Evolutionary conservation across 805 yeast species (phyloP).

Genomic region (Hanseniaspora thailandica): DNA sequence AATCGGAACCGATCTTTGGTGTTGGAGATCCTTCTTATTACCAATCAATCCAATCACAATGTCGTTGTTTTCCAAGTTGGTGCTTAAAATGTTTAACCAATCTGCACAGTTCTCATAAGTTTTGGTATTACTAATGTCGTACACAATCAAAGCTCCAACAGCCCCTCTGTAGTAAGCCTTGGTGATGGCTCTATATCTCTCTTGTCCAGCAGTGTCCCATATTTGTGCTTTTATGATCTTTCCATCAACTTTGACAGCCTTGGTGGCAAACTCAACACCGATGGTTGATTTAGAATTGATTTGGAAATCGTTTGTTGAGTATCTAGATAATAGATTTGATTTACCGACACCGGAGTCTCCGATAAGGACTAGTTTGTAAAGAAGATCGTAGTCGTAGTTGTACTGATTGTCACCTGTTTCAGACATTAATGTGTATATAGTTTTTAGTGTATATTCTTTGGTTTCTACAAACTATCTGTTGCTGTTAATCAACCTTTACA

Average conservation of each 20-base stretch:
- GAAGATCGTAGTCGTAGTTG: constrained; percentile 74
- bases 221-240: constrained; percentile 79
- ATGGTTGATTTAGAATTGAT: constrained; percentile 88
- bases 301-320: constrained; percentile 91
- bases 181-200: constrained; percentile 94
- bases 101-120: constrained; percentile 74
- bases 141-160: constrained; percentile 90
- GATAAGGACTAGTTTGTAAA: constrained; percentile 88
- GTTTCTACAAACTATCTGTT: too few relatives aligned
- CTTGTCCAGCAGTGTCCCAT: constrained; percentile 99
- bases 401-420: constrained; percentile 45
- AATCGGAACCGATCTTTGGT: constrained; percentile 90
- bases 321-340: constrained; percentile 82
- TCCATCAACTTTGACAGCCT: constrained; percentile 80
- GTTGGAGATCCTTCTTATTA: constrained; percentile 81
- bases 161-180: constrained; percentile 97
- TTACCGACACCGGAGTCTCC: constrained; percentile 89
- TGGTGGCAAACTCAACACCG: constrained; percentile 96
- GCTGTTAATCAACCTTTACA: too few relatives aligned
- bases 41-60: constrained; percentile 91
- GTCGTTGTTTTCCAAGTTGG: constrained; percentile 77
- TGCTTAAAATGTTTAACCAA: constrained; percentile 84
- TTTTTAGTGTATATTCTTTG: too few relatives aligned
- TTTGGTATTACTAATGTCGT: constrained; percentile 85
- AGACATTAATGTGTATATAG: not conserved